Conservation (phyloP, 257 asterid genomes). For the Solanum megistacrolobum region DNA sequence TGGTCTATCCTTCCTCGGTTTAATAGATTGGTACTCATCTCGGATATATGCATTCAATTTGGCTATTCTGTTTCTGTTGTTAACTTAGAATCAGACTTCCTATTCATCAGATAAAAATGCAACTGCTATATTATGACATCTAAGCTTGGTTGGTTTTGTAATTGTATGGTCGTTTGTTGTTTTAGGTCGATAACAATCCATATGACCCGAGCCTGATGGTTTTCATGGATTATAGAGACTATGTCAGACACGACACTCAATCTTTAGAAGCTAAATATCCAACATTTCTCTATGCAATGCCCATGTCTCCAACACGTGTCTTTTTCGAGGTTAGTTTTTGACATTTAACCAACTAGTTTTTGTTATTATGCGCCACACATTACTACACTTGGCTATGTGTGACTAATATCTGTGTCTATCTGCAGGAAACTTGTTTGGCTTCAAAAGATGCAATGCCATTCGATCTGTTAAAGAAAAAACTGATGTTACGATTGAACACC, state of each 20-base stretch:
- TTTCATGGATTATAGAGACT: constrained; percentile 97
- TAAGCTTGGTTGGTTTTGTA: not conserved
- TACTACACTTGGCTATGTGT: not conserved
- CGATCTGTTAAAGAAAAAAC: constrained; percentile 65
- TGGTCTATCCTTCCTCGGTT: not conserved
- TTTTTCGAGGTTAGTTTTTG: constrained; percentile 72
- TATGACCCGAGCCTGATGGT: constrained; percentile 90
- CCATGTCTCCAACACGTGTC: constrained; percentile 76
- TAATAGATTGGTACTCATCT: not conserved
- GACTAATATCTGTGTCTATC: constrained; percentile 2
- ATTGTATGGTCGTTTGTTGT: not conserved
- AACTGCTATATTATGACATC: not conserved
- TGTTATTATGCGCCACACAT: not conserved
- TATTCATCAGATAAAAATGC: not conserved
- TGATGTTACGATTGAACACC: constrained; percentile 73
- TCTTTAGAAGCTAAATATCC: constrained; percentile 67
- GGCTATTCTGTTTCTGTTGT: not conserved
- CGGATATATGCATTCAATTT: not conserved
- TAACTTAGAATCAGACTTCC: not conserved
- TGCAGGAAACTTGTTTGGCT: constrained; percentile 95
- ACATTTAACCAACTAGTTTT: not conserved
- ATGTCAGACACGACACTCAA: constrained; percentile 33
- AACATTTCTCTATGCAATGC: constrained; percentile 96
- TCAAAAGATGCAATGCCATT: constrained; percentile 97
- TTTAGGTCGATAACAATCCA: constrained; percentile 93